Evolutionary conservation across 176 grass and related monocot genomes (phyloP).

Genomic region (Saccharum spontaneum): DNA sequence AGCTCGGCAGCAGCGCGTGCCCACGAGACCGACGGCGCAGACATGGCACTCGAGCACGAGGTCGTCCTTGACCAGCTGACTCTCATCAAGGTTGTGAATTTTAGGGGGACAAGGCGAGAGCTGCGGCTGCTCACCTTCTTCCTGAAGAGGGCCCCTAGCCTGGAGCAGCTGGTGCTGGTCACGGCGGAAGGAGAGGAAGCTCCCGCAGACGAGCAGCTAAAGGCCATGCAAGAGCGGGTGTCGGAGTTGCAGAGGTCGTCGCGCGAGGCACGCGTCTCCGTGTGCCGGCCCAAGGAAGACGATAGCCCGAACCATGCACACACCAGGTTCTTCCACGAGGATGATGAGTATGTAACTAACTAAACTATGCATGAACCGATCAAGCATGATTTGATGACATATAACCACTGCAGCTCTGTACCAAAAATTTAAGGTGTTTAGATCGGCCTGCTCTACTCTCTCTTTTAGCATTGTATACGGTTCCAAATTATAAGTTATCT

Average conservation of each 20-base stretch:
- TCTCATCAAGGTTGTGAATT: slow-evolving; percentile 51
- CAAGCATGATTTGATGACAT: too few species aligned
- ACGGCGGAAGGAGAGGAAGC: not conserved
- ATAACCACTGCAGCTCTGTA: too few species aligned
- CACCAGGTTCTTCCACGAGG: slow-evolving; percentile 21
- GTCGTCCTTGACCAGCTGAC: slow-evolving; percentile 38
- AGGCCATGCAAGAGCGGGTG: not conserved
- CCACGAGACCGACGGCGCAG: not conserved
- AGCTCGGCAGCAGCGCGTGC: too few species aligned
- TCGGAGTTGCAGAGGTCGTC: not conserved
- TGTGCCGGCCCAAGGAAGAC: slow-evolving; percentile 17
- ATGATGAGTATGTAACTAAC: not conserved
- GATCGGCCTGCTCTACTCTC: too few species aligned
- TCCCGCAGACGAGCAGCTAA: not conserved
- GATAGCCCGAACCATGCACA: slow-evolving; percentile 31
- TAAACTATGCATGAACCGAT: not conserved
- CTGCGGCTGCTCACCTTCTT: slow-evolving; percentile 45
- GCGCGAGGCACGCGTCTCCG: not conserved
- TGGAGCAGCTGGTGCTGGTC: slow-evolving; percentile 54
- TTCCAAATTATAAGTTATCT: too few species aligned
- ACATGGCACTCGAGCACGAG: not conserved
- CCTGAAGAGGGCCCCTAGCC: slow-evolving; percentile 28
- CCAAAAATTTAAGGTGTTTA: too few species aligned
- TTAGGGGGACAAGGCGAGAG: slow-evolving; percentile 38
- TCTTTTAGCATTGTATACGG: too few species aligned